Base-by-base conservation (phyloP, 306 rosid species). In the Trichosanthes truncata region DNA sequence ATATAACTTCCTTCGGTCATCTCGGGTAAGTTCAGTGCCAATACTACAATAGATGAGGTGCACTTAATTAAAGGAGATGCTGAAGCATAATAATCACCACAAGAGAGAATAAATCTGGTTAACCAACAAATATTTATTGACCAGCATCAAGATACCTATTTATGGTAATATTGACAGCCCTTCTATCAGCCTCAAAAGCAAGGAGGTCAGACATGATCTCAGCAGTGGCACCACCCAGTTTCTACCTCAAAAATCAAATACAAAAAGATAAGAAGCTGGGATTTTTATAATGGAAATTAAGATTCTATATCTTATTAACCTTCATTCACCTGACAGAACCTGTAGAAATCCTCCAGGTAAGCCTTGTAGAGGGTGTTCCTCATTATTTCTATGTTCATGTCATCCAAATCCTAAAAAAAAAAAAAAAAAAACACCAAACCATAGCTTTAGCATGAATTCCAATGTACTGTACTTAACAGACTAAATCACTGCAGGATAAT, bases 141-240 rank as follows among this genome's bases (percentile, higher is more conserved):
- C 38, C 78, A 73, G 78, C 25, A 73, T 48, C 38, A 73, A 48
- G 17, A 73, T 90, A 93, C 99, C 99, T 95, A 45, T 95, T 95
- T 78, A 95, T 95, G 83, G 93, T 77, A 75, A 95, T 95, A 85
- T 95, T 95, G 79, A 93, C 97, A 85, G 99, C 99, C 86, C 99
- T 93, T 90, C 99, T 84, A 86, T 95, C 99, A 76, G 99, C 96
- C 88, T 95, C 99, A 86, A 95, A 93, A 79, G 97, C 91, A 52
- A 95, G 97, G 67, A 95, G 97, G 80, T 95, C 97, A 84, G 97
- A 93, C 99, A 95, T 95, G 85, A 95, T 95, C 89, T 93, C 97
- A 77, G 90, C 89, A 26, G 99, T 95, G 46, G 97, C 99, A 78
- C 99, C 97, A 83, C 99, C 99, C 60, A 95, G 92, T 91, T 92